Conservation (phyloP, 176 grass and related monocot species). For the Microstegium vimineum region DNA sequence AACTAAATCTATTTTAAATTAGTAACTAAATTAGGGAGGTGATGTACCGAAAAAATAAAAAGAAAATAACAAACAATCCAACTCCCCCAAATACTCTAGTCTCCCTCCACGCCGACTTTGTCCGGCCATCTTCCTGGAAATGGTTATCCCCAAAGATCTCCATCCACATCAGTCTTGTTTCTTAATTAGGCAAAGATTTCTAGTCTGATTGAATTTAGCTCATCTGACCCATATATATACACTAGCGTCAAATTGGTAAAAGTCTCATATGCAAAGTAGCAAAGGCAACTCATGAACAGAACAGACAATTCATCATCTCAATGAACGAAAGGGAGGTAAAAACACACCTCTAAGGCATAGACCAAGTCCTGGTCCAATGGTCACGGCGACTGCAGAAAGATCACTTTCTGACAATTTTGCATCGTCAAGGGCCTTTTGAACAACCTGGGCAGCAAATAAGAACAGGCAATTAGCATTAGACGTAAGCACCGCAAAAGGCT, state of each 20-base stretch:
- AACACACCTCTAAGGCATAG: slow-evolving; percentile 85
- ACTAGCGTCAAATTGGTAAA: neutral
- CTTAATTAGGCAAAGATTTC: neutral
- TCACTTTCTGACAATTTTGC: slow-evolving; percentile 68
- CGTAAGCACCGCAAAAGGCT: neutral
- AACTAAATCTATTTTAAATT: too few relatives aligned
- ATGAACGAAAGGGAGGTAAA: neutral
- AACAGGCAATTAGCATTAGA: neutral
- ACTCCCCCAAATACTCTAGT: too few relatives aligned
- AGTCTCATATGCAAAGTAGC: neutral
- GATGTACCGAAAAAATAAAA: too few relatives aligned
- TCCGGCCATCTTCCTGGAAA: too few relatives aligned
- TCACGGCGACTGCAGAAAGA: slow-evolving; percentile 86
- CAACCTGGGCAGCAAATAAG: slow-evolving; percentile 55
- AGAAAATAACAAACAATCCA: too few relatives aligned
- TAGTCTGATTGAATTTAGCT: slow-evolving; percentile 4
- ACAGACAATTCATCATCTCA: neutral
- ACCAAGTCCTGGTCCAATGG: slow-evolving; percentile 89
- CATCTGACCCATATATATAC: neutral
- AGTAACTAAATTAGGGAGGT: too few relatives aligned
- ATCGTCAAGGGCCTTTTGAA: slow-evolving; percentile 69
- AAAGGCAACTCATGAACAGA: neutral
- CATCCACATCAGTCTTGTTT: neutral
- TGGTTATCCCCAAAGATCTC: too few relatives aligned
- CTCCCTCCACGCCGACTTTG: too few relatives aligned